A percentile compares a stretch with the other conserved stretches of the same genome.
Conservation (phyloP, 2,329 filamentous ascomycete genomes). For the Blastomyces percursus region DNA sequence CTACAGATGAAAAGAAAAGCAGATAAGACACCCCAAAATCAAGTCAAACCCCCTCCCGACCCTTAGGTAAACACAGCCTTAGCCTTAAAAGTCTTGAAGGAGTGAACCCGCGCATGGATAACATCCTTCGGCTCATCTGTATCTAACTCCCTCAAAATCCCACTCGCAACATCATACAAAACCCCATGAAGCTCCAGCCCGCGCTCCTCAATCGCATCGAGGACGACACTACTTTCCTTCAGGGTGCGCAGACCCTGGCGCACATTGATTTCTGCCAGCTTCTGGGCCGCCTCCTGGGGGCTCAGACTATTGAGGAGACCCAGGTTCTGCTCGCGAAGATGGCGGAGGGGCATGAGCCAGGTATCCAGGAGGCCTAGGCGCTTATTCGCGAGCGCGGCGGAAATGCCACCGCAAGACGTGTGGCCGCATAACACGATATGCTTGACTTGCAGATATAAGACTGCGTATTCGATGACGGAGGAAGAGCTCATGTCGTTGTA, state of each 20-base stretch:
- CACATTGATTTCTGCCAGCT: slow-evolving; percentile 69
- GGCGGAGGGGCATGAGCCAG: slow-evolving; percentile 49
- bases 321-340: slow-evolving; percentile 44
- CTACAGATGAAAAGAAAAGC: not conserved
- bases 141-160: slow-evolving; percentile 45
- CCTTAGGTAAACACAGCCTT: not conserved
- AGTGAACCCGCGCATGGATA: slow-evolving; percentile 29
- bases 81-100: slow-evolving; percentile 26
- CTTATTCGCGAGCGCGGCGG: slow-evolving; percentile 44
- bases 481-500: slow-evolving; percentile 63
- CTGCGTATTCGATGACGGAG: slow-evolving; percentile 69
- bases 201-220: slow-evolving; percentile 58
- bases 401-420: slow-evolving; percentile 49
- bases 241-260: slow-evolving; percentile 55
- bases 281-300: slow-evolving; percentile 42
- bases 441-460: slow-evolving; percentile 57
- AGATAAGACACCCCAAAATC: not conserved
- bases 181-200: slow-evolving; percentile 67
- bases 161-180: slow-evolving; percentile 56
- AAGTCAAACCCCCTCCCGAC: not conserved
- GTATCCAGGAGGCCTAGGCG: slow-evolving; percentile 50
- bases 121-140: slow-evolving; percentile 32
- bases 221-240: slow-evolving; percentile 56
- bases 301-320: slow-evolving; percentile 39
- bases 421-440: slow-evolving; percentile 53